phyloP scores from a whole-genome alignment of 495 filamentous ascomycete species.

The Xylaria sp. region DNA sequence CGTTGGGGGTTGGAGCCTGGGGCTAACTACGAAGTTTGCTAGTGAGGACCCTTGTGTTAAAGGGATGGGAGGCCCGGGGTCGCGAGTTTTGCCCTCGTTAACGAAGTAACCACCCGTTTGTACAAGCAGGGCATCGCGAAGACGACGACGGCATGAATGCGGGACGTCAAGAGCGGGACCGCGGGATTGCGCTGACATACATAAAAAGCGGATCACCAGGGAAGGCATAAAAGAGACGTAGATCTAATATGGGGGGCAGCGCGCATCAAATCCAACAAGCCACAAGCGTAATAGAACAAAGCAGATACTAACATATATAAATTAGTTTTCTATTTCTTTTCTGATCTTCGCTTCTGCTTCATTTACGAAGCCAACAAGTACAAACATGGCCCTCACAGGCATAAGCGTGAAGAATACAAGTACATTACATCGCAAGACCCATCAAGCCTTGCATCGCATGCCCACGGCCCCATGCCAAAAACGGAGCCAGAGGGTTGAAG shows the following conservation, averaged over 20 bases:
- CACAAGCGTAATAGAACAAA: not conserved
- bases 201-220: not conserved
- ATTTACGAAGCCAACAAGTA: slow-evolving; percentile 6
- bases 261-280: not conserved
- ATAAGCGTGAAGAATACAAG: slow-evolving; percentile 3
- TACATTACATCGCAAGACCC: slow-evolving; percentile 4
- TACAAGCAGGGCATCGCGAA: not conserved
- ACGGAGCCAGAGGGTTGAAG: not conserved
- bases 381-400: not conserved
- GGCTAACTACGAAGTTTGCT: too few species aligned
- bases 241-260: not conserved
- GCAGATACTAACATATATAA: not conserved
- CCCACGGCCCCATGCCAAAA: not conserved
- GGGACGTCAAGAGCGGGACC: not conserved
- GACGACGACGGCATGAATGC: not conserved
- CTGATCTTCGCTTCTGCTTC: not conserved
- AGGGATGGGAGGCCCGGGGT: too few species aligned
- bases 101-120: not conserved
- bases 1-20: too few species aligned
- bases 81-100: not conserved
- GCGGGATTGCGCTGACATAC: not conserved
- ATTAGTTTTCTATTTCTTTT: not conserved
- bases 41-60: too few species aligned
- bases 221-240: not conserved
- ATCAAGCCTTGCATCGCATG: not conserved